Evolutionary conservation across 176 grass and related monocot genomes (phyloP).

Genomic region (Microstegium vimineum): DNA sequence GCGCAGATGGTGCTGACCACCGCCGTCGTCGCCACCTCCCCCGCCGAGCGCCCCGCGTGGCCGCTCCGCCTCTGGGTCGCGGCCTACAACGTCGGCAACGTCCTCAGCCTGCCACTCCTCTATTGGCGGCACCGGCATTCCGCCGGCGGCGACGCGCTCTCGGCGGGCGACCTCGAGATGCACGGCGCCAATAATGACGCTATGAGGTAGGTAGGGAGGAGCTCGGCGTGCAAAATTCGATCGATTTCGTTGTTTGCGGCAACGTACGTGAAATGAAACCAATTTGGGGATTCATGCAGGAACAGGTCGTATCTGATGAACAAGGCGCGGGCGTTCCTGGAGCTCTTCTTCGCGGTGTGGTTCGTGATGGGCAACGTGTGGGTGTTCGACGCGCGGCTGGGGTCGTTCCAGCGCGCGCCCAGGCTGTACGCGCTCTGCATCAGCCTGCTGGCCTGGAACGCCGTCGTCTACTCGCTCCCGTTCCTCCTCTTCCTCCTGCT

Average conservation of each 20-base stretch:
- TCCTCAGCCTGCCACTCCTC: slow-evolving; percentile 89
- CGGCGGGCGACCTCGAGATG: slow-evolving; percentile 51
- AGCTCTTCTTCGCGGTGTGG: slow-evolving; percentile 96
- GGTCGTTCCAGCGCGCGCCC: slow-evolving; percentile 69
- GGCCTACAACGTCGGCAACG: slow-evolving; percentile 79
- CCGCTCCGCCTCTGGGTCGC: slow-evolving; percentile 83
- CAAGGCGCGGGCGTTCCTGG: slow-evolving; percentile 79
- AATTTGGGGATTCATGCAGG: too few species aligned
- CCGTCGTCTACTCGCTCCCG: slow-evolving; percentile 84
- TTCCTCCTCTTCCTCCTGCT: slow-evolving; percentile 98
- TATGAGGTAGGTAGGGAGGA: too few species aligned
- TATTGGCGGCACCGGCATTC: slow-evolving; percentile 84
- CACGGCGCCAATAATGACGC: slow-evolving; percentile 32
- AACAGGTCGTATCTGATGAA: slow-evolving; percentile 64
- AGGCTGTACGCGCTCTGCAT: slow-evolving; percentile 79
- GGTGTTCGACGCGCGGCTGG: slow-evolving; percentile 85
- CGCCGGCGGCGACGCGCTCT: neutral
- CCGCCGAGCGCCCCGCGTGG: slow-evolving; percentile 73
- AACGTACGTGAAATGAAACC: neutral
- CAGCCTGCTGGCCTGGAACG: slow-evolving; percentile 78
- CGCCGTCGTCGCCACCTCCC: slow-evolving; percentile 39
- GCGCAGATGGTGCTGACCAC: slow-evolving; percentile 56
- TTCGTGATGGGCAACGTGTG: slow-evolving; percentile 99
- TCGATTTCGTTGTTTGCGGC: neutral
- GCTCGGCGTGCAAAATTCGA: neutral